These are phyloP conservation scores for Wallacemonas collosoma DNA, from an alignment of 208 protist species.

Conservation along the genomic window DNA sequence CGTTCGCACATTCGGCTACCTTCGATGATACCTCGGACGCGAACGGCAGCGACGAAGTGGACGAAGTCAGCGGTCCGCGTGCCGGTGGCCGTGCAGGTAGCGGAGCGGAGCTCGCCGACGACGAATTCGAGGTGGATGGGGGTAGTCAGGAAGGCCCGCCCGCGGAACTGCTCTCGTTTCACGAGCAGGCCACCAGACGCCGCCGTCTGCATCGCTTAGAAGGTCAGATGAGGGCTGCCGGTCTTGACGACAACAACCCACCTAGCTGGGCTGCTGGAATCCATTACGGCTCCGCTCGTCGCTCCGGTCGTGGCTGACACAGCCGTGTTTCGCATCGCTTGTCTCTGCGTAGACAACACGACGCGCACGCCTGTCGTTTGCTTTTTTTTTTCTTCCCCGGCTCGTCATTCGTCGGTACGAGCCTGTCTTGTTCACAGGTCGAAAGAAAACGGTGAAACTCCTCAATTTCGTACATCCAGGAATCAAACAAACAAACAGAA, in stretches of 20 bases:
- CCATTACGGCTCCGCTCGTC: slow-evolving; percentile 16
- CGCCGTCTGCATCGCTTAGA: neutral
- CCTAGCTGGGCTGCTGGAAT: slow-evolving; percentile 17
- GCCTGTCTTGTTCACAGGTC: no score
- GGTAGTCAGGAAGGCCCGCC: neutral
- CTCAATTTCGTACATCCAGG: no score
- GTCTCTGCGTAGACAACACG: no score
- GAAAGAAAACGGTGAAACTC: no score
- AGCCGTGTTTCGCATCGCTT: neutral
- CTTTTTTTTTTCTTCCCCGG: slow-evolving; percentile 3
- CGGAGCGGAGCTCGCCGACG: slow-evolving; percentile 24
- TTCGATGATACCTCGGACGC: no score
- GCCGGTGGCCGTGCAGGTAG: neutral
- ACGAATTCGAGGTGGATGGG: slow-evolving; percentile 27
- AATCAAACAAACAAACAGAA: no score
- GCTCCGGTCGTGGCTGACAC: slow-evolving; percentile 5
- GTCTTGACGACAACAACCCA: slow-evolving; percentile 6
- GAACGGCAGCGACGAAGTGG: neutral
- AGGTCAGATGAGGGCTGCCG: slow-evolving; percentile 4
- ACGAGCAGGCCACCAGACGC: neutral
- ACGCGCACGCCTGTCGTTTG: neutral
- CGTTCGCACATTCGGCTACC: no score
- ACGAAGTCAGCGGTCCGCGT: neutral
- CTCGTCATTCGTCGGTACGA: no score
- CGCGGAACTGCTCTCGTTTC: slow-evolving; percentile 12